Evolutionary conservation across 352 stramenopile species (phyloP).

Genomic region (Globisporangium paddicum): DNA sequence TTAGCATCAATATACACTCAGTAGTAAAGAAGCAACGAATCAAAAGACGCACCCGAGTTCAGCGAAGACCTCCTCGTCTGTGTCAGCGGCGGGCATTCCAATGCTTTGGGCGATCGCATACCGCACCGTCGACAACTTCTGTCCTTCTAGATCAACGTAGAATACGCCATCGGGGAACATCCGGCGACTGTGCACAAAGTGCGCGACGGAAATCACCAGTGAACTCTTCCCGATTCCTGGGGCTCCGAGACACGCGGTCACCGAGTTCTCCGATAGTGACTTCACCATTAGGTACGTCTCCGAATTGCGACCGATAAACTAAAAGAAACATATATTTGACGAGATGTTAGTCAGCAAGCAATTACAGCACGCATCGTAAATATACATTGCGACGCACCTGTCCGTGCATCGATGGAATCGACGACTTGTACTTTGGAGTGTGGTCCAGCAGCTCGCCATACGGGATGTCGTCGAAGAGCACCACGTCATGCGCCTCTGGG

Average conservation of each 20-base stretch:
- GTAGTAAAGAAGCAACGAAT: background rate
- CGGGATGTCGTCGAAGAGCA: constrained; percentile 65
- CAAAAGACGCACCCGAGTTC: constrained; percentile 39
- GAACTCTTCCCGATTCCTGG: constrained; percentile 82
- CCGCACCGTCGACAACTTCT: constrained; percentile 72
- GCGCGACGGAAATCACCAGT: constrained; percentile 73
- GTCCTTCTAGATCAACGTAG: constrained; percentile 80
- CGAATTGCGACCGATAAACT: constrained; percentile 78
- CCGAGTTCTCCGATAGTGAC: constrained; percentile 64
- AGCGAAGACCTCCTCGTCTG: constrained; percentile 74
- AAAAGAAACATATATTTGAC: background rate
- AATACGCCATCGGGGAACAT: constrained; percentile 81
- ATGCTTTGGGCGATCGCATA: constrained; percentile 82
- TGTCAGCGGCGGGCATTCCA: constrained; percentile 64
- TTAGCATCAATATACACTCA: background rate
- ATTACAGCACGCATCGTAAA: background rate
- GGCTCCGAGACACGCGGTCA: constrained; percentile 67
- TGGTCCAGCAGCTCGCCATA: constrained; percentile 57
- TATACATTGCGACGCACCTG: constrained; percentile 23
- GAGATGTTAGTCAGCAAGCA: background rate
- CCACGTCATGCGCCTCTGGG: constrained; percentile 47
- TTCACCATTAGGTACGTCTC: constrained; percentile 80
- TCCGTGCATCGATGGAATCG: constrained; percentile 77
- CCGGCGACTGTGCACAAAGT: constrained; percentile 72
- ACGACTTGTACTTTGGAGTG: constrained; percentile 63